Conservation (phyloP, 164 flowering plant species). For the Magnolia officinalis region DNA sequence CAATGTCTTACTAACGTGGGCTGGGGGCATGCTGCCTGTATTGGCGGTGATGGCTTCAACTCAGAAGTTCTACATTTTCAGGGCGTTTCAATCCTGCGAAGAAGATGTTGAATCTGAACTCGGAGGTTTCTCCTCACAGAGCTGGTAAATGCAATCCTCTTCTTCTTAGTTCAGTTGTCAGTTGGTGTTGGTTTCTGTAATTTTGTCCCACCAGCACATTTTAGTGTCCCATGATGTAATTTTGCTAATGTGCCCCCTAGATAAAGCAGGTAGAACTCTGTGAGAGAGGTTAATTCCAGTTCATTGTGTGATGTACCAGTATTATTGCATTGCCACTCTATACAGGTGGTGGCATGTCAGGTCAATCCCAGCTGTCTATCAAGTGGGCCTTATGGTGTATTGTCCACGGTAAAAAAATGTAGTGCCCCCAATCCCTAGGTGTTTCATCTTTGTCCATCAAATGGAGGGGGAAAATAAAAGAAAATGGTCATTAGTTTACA, state of each 20-base stretch:
- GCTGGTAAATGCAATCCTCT: constrained; percentile 39
- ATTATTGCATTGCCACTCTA: background rate
- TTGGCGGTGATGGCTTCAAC: background rate
- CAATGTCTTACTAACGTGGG: background rate
- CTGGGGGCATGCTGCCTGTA: background rate
- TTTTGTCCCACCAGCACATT: background rate
- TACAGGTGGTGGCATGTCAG: background rate
- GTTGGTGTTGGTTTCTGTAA: background rate
- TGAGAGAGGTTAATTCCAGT: background rate
- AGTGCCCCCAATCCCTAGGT: background rate
- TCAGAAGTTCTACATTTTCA: background rate
- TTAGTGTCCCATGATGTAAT: background rate
- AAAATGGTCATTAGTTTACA: background rate
- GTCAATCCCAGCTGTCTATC: background rate
- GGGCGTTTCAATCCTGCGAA: background rate
- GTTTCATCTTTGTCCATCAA: background rate
- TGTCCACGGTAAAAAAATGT: background rate
- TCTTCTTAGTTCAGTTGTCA: background rate
- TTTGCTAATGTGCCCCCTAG: background rate
- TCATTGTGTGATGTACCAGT: background rate
- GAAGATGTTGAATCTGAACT: constrained; percentile 1
- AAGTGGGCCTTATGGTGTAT: background rate
- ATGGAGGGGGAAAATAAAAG: background rate
- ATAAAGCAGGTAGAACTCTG: too few species aligned
- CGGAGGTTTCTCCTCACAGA: constrained; percentile 71